Conservation (phyloP, 441 rosid species). For the Flueggea neowawraea region DNA sequence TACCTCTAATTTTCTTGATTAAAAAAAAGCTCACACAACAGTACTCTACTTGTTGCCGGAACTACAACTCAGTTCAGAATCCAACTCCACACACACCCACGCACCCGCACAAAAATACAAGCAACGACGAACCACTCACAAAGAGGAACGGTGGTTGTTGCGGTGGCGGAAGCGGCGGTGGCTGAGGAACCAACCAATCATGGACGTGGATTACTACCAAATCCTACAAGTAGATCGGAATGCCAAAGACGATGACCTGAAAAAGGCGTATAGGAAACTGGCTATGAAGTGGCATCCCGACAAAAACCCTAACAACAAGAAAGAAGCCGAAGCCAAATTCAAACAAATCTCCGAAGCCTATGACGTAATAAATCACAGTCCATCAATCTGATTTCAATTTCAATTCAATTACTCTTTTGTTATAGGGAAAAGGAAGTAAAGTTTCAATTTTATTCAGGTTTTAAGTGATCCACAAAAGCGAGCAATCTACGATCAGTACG, state of each 20-base stretch:
- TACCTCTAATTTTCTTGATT: too few relatives aligned
- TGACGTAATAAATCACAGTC: constrained; percentile 21
- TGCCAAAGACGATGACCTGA: constrained; percentile 77
- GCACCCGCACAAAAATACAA: not conserved
- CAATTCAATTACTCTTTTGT: not conserved
- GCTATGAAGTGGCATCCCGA: constrained; percentile 97
- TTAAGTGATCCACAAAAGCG: constrained; percentile 82
- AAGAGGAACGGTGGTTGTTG: not conserved
- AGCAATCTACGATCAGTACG: constrained; percentile 72
- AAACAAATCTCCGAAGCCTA: constrained; percentile 88
- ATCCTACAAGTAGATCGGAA: constrained; percentile 63
- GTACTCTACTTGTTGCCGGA: too few relatives aligned
- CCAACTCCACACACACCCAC: too few relatives aligned
- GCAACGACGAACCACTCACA: not conserved
- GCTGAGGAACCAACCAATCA: constrained; percentile 2
- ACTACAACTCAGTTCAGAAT: too few relatives aligned
- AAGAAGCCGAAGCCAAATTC: constrained; percentile 79
- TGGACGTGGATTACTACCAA: constrained; percentile 75
- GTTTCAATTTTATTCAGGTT: constrained; percentile 28
- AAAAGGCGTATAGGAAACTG: constrained; percentile 77
- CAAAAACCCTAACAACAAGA: constrained; percentile 76
- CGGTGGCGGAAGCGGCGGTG: not conserved
- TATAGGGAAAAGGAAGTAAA: not conserved
- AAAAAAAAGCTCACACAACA: too few relatives aligned
- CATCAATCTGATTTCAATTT: too few relatives aligned